Base-by-base conservation (phyloP, 306 rosid species). In the Cyamopsis tetragonoloba region DNA sequence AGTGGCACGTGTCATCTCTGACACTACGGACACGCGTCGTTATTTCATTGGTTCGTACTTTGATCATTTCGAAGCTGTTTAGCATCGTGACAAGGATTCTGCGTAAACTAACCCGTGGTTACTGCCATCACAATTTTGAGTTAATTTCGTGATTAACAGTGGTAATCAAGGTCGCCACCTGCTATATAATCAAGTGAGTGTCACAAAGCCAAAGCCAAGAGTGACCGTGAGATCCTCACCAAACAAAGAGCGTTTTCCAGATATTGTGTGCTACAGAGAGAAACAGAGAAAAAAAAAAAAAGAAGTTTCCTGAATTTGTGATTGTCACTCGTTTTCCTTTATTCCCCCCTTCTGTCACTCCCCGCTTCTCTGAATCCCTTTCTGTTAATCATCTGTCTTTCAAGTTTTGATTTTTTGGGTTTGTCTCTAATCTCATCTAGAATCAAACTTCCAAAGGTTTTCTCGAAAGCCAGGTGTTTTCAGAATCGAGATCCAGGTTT, bases 281-380 rank as follows among this genome's bases (percentile, higher is more conserved):
- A 55, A 39, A 38, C 5, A 18, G 35, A 62, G 1, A n/a, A 28
- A 27, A 27, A 62, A 63, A 15, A 28, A n/a, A 3, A 5, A 55
- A 50, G 74, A 10, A 15, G 22, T 20, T 6, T 39, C 17, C 6
- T 1, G 0, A 7, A 26, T 32, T 27, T 58, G 62, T 47, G 62
- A 13, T 43, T 59, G 58, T 66, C 11, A 18, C 3, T 53, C 1
- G n/a, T 32, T 2, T 11, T 42, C 41, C 8, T 10, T 12, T 68
- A 2, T 32, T 51, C 6, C 60, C 81, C 85, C 77, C 66, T 27
- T 85, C 95, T 81, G 80, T 72, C 19, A 65, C 62, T 0, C 87
- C 97, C 96, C 97, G 86, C 95, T 88, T 86, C 96, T 88, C 95
- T 86, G 95, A 80, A 83, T 95, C 96, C 96, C 96, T 83, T 95